A percentile compares a stretch with the other conserved stretches of the same genome.
Evolutionary conservation across 768 basidiomycete genomes (phyloP).

Genomic region (Termitomyces sp.): DNA sequence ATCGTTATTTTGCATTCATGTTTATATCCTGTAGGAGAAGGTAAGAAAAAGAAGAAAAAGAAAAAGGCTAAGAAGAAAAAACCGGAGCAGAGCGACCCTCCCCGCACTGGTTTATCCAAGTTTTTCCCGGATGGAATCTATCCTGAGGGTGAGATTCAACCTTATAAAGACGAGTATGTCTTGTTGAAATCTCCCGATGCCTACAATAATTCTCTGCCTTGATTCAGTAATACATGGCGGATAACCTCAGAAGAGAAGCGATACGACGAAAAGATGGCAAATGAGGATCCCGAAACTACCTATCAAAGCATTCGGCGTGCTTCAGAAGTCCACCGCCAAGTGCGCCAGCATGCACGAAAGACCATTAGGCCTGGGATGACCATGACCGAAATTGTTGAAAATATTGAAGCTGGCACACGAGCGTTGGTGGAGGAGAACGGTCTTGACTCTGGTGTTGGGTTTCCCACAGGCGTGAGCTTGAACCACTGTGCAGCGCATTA

Average conservation of each 20-base stretch:
- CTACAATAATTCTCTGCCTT: conserved; percentile 1
- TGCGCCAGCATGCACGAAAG: conserved; percentile 76
- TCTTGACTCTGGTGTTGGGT: conserved; percentile 82
- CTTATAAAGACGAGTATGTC: conserved; percentile 88
- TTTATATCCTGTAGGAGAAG: conserved; percentile 35
- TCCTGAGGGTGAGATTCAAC: conserved; percentile 88
- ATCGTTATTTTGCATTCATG: neutral
- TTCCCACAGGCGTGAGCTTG: conserved; percentile 91
- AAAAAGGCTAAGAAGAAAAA: conserved; percentile 90
- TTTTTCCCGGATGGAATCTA: conserved; percentile 83
- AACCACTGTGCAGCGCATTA: conserved; percentile 98
- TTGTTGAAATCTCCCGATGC: neutral
- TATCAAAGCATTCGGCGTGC: conserved; percentile 89
- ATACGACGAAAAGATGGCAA: conserved; percentile 69
- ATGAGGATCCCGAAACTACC: conserved; percentile 78
- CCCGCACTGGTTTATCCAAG: conserved; percentile 82
- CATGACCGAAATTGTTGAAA: conserved; percentile 90
- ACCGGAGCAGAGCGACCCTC: conserved; percentile 83
- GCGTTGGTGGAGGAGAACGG: conserved; percentile 91
- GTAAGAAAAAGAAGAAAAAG: conserved; percentile 88
- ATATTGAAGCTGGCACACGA: conserved; percentile 89
- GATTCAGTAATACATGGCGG: conserved; percentile 77
- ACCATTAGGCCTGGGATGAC: conserved; percentile 89
- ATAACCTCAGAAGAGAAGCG: conserved; percentile 89
- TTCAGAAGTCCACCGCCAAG: conserved; percentile 94